A percentile compares a stretch with the other conserved stretches of the same genome.
phyloP scores from a whole-genome alignment of 352 stramenopile genomes.

The Phytopythium sindhum region DNA sequence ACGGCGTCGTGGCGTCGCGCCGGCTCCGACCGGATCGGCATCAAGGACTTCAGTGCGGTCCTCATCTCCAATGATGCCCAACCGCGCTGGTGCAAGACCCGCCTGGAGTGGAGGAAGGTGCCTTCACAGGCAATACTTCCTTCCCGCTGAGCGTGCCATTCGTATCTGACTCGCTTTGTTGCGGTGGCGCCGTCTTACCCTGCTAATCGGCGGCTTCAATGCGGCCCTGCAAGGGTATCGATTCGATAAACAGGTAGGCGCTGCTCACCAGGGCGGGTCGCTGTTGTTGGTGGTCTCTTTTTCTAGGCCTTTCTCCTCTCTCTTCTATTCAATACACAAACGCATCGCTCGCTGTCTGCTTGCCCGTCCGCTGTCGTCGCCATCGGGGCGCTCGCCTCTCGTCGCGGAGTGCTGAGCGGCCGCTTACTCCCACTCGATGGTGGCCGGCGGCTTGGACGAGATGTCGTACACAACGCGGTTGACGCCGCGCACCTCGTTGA shows the following conservation, averaged over 20 bases:
- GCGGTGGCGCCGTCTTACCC: too few species aligned
- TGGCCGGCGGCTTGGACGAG: conserved; percentile 98
- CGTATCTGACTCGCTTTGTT: too few species aligned
- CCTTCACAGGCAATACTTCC: too few species aligned
- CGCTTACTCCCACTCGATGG: conserved; percentile 98
- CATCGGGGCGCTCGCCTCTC: neutral
- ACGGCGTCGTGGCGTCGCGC: neutral
- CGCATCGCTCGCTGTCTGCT: too few species aligned
- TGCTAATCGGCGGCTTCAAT: too few species aligned
- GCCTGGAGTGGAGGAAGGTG: too few species aligned
- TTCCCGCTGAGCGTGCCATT: too few species aligned
- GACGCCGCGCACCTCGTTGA: conserved; percentile 98
- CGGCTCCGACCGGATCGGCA: neutral
- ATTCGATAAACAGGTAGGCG: too few species aligned
- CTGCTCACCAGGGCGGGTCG: neutral
- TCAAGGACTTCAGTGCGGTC: neutral
- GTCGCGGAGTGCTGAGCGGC: too few species aligned
- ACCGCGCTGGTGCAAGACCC: too few species aligned
- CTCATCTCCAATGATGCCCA: too few species aligned
- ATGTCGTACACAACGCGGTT: conserved; percentile 99
- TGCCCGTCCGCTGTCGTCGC: neutral
- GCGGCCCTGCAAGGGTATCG: too few species aligned
- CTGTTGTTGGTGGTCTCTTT: neutral
- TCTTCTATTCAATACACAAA: conserved; percentile 6
- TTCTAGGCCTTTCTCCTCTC: neutral